Percentiles rank a stretch among this genome's conserved stretches.
These are phyloP conservation scores for Picochlorum costavermella DNA, from an alignment of 139 green algal species.

Conservation along the genomic window DNA sequence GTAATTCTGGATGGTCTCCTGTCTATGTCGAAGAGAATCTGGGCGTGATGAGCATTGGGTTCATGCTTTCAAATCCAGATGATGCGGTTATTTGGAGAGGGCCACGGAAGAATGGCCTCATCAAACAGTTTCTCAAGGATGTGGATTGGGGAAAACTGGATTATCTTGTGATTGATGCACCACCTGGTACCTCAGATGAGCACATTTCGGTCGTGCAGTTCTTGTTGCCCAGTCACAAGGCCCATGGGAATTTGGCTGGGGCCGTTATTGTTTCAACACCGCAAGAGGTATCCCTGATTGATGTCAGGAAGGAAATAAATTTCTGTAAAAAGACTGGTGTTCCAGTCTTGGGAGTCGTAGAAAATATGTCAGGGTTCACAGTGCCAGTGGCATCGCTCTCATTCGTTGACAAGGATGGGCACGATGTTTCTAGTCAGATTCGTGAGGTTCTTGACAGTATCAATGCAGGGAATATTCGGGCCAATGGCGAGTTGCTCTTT, in stretches of 20 bases:
- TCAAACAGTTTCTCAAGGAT: constrained; percentile 96
- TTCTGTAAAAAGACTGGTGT: constrained; percentile 90
- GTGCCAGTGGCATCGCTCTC: constrained; percentile 37
- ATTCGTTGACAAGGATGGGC: constrained; percentile 32
- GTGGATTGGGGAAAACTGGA: constrained; percentile 92
- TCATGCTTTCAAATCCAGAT: constrained; percentile 91
- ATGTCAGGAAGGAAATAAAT: constrained; percentile 96
- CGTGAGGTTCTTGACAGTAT: constrained; percentile 22
- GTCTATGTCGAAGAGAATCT: constrained; percentile 91
- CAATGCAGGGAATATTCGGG: constrained; percentile 31
- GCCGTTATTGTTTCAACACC: constrained; percentile 74
- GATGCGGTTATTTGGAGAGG: constrained; percentile 96
- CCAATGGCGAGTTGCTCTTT: constrained; percentile 13
- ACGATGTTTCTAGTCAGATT: constrained; percentile 42
- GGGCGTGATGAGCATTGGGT: constrained; percentile 97
- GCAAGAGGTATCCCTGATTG: constrained; percentile 92
- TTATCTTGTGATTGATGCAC: constrained; percentile 94
- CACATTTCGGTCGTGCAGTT: constrained; percentile 95
- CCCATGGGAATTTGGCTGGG: constrained; percentile 42
- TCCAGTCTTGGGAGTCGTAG: constrained; percentile 87
- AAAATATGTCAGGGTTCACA: constrained; percentile 90
- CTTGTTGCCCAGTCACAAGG: constrained; percentile 47
- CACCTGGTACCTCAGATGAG: constrained; percentile 92
- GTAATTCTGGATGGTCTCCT: constrained; percentile 68
- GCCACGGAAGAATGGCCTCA: constrained; percentile 89